phyloP scores from a whole-genome alignment of 2,329 filamentous ascomycete genomes.

The Chaetomium strumarium region DNA sequence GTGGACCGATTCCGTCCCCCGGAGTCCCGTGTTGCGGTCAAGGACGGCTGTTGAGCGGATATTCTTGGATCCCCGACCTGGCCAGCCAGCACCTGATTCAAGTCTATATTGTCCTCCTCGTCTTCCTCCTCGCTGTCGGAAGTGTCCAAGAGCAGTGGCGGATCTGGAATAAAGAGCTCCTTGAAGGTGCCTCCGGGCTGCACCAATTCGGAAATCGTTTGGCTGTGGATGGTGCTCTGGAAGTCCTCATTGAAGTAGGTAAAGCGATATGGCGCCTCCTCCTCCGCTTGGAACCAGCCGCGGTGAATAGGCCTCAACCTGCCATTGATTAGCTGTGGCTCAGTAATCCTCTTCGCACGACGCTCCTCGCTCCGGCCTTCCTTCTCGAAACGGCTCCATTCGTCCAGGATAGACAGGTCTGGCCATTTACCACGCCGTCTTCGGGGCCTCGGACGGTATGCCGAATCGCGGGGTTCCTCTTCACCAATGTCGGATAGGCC shows the following conservation, averaged over 20 bases:
- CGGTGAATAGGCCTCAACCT: slow-evolving; percentile 73
- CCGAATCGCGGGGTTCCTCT: slow-evolving; percentile 55
- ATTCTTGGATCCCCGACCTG: slow-evolving; percentile 39
- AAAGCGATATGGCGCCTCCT: slow-evolving; percentile 88
- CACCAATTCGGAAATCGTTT: slow-evolving; percentile 87
- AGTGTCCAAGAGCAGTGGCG: slow-evolving; percentile 66
- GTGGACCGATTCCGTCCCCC: slow-evolving; percentile 17
- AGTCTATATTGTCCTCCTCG: slow-evolving; percentile 33
- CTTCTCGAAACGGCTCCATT: slow-evolving; percentile 88
- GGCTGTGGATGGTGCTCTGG: slow-evolving; percentile 90
- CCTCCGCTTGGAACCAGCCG: slow-evolving; percentile 80
- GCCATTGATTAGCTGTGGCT: slow-evolving; percentile 88
- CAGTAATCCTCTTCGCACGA: slow-evolving; percentile 84
- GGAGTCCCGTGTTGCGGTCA: slow-evolving; percentile 27
- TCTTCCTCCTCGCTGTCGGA: slow-evolving; percentile 61
- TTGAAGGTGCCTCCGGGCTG: slow-evolving; percentile 78
- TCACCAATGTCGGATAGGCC: slow-evolving; percentile 74
- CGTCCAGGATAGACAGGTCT: slow-evolving; percentile 74
- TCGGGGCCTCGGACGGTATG: slow-evolving; percentile 35
- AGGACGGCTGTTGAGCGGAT: slow-evolving; percentile 42
- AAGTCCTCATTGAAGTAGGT: slow-evolving; percentile 99
- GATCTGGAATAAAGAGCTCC: slow-evolving; percentile 87
- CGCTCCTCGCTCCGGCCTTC: slow-evolving; percentile 77
- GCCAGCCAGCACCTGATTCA: slow-evolving; percentile 21
- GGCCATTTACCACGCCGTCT: slow-evolving; percentile 75